Evolutionary conservation across 352 stramenopile genomes (phyloP).

Genomic region (Pythium myriotylum): DNA sequence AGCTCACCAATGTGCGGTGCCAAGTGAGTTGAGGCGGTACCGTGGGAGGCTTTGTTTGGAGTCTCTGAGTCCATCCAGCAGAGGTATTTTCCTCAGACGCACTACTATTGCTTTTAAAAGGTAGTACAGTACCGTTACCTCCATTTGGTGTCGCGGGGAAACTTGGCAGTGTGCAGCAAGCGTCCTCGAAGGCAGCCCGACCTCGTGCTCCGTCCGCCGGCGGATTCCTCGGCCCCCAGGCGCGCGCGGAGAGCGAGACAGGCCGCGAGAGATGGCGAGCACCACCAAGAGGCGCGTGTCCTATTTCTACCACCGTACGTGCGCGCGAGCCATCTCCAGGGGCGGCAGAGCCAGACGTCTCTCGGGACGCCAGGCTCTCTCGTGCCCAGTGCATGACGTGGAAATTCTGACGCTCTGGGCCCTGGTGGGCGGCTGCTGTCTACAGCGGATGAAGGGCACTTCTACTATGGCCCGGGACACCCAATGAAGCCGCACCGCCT

Average conservation of each 20-base stretch:
- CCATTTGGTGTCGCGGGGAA: neutral
- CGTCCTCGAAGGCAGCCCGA: neutral
- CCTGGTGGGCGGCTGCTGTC: no score
- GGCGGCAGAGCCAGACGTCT: neutral
- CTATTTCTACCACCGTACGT: constrained; percentile 88
- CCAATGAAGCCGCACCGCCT: constrained; percentile 98
- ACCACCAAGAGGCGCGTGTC: constrained; percentile 73
- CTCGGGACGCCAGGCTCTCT: neutral
- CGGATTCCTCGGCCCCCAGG: neutral
- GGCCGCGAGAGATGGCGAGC: constrained; percentile 20
- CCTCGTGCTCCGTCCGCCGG: no score
- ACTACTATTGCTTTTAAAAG: no score
- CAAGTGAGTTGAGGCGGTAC: constrained; percentile 5
- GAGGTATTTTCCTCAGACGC: neutral
- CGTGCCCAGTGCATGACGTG: neutral
- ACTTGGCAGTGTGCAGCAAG: neutral
- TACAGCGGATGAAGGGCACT: constrained; percentile 95
- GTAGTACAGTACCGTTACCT: no score
- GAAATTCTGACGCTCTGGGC: neutral
- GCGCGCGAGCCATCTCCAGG: neutral
- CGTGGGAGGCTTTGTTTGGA: neutral
- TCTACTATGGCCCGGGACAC: constrained; percentile 96
- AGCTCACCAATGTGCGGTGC: constrained; percentile 24
- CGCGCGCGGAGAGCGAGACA: neutral
- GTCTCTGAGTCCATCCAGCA: neutral